These are phyloP conservation scores for Chlamydomonas sphaeroides DNA, from an alignment of 139 green algal genomes.

Conservation along the genomic window DNA sequence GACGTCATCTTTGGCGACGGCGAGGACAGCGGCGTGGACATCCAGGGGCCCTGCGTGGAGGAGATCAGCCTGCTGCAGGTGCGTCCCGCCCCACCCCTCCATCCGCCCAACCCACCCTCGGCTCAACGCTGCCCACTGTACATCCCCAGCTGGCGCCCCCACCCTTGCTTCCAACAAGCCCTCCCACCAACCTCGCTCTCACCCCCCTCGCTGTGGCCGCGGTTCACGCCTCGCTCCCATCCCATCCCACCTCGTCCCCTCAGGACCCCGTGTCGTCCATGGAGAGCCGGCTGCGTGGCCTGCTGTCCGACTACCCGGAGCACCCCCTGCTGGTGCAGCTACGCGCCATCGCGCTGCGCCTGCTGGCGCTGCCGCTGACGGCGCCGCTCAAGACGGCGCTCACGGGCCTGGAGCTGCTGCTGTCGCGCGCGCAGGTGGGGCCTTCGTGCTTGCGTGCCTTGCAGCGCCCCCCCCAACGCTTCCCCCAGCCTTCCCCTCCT, in stretches of 20 bases:
- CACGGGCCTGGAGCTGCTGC: constrained; percentile 94
- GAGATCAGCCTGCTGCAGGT: constrained; percentile 82
- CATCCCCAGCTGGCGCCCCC: neutral
- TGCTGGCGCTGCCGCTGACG: constrained; percentile 75
- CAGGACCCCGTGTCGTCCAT: constrained; percentile 70
- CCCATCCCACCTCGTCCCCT: neutral
- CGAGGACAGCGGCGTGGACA: constrained; percentile 66
- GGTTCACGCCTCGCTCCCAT: too few relatives aligned
- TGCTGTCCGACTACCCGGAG: constrained; percentile 95
- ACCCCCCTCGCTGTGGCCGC: too few relatives aligned
- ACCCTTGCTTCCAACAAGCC: too few relatives aligned
- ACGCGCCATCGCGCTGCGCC: constrained; percentile 76
- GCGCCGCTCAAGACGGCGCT: constrained; percentile 85
- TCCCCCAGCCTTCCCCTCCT: too few relatives aligned
- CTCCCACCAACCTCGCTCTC: too few relatives aligned
- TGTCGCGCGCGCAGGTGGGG: constrained; percentile 74
- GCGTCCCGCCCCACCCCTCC: too few relatives aligned
- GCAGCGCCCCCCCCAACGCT: too few relatives aligned
- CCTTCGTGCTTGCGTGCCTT: too few relatives aligned
- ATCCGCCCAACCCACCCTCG: too few relatives aligned
- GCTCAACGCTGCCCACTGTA: too few relatives aligned
- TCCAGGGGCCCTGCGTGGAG: constrained; percentile 71
- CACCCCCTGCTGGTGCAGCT: constrained; percentile 92
- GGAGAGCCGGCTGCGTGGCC: constrained; percentile 61
- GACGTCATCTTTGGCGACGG: constrained; percentile 21